Base-by-base conservation (phyloP, 345 rosid species). In the Rhodomyrtus tomentosa region DNA sequence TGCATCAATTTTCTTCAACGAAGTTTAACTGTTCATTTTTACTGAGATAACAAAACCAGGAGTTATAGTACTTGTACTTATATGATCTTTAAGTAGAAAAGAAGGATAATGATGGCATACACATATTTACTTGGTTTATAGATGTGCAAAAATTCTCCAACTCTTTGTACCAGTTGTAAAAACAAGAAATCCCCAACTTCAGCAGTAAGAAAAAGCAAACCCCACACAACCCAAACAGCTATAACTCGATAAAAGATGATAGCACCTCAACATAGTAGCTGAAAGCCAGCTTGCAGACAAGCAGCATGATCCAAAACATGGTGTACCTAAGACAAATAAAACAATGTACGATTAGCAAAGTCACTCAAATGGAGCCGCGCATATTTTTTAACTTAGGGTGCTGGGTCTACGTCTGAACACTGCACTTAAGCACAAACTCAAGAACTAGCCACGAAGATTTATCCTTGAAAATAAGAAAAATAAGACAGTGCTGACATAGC, bases 261-360 rank as follows among this genome's bases (percentile, higher is more conserved):
- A 58, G 84, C 86, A 95, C 99, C 99, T 97, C 99, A 88, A 97
- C 96, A 87, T 95, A 97, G 89, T 94, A 97, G 95, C 99, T 97
- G 92, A 97, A 95, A 56, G 98, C 98, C 81, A 97, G 93, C 92
- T 97, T 97, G 96, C 98, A 87, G 51, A 96, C 92, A 82, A 97
- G 90, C 81, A 97, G 89, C 93, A 96, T 68, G 92, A 95, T 91
- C 99, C 99, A 97, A 84, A 97, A 96, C 84, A 94, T 85, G 51
- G 99, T 95, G 89, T 97, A 97, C 96, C 99, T 97, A 25, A 45
- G 20, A 83, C 1, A 59, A 56, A 49, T 6, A 4, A 20, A 80
- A 25, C 52, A 50, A 80, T 3, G 5, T 32, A 32, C 3, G 3
- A 62, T 62, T 16, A 32, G 74, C 6, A 62, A 29, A 29, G 42